phyloP scores from a whole-genome alignment of 2,329 filamentous ascomycete species.

The Neonectria magnoliae region DNA sequence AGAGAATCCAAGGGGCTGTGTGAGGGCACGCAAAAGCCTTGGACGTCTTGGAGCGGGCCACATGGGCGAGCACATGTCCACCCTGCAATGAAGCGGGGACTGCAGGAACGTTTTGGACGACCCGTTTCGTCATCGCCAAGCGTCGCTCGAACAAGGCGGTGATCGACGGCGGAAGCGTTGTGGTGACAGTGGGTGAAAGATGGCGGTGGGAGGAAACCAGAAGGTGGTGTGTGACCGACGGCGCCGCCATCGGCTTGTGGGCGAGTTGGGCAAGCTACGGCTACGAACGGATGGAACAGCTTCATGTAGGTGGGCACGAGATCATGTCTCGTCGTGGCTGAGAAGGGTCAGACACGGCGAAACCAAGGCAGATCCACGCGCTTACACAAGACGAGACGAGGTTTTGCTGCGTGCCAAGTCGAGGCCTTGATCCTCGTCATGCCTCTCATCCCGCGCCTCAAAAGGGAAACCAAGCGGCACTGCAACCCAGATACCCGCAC shows the following conservation, averaged over 20 bases:
- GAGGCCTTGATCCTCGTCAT: not conserved
- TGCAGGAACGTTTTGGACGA: constrained; percentile 38
- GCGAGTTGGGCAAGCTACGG: not conserved
- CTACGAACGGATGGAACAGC: not conserved
- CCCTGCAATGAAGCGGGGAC: constrained; percentile 37
- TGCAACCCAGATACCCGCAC: not conserved
- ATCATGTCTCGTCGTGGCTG: constrained; percentile 10
- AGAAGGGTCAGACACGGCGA: not conserved
- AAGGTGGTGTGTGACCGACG: constrained; percentile 6
- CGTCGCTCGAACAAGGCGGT: constrained; percentile 18
- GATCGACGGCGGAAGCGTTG: constrained; percentile 28
- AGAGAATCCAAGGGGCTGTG: constrained; percentile 25
- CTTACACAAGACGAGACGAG: not conserved
- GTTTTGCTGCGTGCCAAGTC: not conserved
- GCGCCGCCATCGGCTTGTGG: constrained; percentile 9
- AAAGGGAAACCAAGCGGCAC: not conserved
- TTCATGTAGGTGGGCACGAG: constrained; percentile 15
- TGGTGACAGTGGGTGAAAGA: not conserved
- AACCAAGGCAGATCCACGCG: not conserved
- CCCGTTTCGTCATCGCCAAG: constrained; percentile 26
- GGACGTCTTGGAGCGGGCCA: constrained; percentile 24
- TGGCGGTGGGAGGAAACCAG: not conserved
- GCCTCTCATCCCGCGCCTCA: not conserved
- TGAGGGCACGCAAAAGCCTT: constrained; percentile 20
- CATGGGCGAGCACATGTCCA: constrained; percentile 39